Evolutionary conservation across 352 stramenopile genomes (phyloP).

Genomic region (Globisporangium cederbergense): DNA sequence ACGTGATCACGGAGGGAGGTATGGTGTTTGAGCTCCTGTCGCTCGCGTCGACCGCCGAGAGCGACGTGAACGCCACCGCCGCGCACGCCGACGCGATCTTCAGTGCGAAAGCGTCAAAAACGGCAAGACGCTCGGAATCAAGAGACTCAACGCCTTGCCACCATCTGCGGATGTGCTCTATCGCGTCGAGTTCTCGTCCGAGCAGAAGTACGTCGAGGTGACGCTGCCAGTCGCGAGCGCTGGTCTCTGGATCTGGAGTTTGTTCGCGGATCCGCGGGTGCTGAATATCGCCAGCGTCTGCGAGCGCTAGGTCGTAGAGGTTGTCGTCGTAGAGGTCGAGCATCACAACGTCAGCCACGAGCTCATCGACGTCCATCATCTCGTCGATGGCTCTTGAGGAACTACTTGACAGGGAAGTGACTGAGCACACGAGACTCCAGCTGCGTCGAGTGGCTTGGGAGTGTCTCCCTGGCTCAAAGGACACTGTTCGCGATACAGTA

Average conservation of each 20-base stretch:
- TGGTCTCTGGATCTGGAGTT: too few species aligned
- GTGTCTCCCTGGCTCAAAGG: not conserved
- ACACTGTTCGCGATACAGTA: not conserved
- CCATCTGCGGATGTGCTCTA: slow-evolving; percentile 18
- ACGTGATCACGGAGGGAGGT: not conserved
- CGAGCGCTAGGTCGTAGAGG: too few species aligned
- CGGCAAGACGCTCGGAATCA: slow-evolving; percentile 3
- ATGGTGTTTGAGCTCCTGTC: slow-evolving; percentile 16
- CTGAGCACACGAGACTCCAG: too few species aligned
- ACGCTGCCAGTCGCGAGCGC: slow-evolving; percentile 12
- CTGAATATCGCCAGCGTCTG: too few species aligned
- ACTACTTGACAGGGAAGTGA: too few species aligned
- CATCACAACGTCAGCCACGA: too few species aligned
- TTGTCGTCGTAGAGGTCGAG: too few species aligned
- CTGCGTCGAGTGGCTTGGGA: too few species aligned
- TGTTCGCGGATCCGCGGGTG: too few species aligned
- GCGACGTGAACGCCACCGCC: slow-evolving; percentile 3
- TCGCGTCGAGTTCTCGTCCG: slow-evolving; percentile 19
- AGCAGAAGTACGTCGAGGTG: slow-evolving; percentile 16
- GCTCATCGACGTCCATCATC: too few species aligned
- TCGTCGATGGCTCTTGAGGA: too few species aligned
- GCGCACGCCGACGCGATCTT: slow-evolving; percentile 5
- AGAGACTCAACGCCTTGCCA: not conserved
- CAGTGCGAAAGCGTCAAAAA: slow-evolving; percentile 2
- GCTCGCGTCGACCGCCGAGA: slow-evolving; percentile 5